Conservation (phyloP, 1,284 basidiomycete species). For the Pseudozyma sp. region DNA sequence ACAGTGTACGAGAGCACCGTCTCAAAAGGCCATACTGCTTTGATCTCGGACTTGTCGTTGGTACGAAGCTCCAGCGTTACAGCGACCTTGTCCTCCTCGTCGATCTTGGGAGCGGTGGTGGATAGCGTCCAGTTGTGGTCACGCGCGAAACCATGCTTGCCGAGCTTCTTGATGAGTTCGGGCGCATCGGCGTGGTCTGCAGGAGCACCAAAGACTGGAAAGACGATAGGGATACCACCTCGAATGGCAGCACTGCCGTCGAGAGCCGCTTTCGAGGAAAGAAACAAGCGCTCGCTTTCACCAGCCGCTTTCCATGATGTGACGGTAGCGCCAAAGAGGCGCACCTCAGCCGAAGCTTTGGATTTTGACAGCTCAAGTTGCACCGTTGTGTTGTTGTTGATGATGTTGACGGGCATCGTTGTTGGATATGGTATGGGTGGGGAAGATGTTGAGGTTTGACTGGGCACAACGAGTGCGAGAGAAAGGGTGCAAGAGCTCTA, state of each 20-base stretch:
- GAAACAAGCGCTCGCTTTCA: conserved; percentile 56
- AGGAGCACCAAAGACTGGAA: conserved; percentile 60
- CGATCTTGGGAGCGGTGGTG: conserved; percentile 14
- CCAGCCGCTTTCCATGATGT: conserved; percentile 59
- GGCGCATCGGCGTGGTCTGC: conserved; percentile 50
- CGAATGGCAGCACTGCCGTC: conserved; percentile 56
- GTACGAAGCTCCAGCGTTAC: conserved; percentile 51
- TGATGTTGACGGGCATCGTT: conserved; percentile 34
- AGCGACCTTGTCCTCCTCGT: conserved; percentile 36
- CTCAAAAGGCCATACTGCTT: conserved; percentile 37
- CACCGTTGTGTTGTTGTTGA: conserved; percentile 35
- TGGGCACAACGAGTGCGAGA: background rate
- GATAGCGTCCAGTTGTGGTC: conserved; percentile 50
- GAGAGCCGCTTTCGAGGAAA: conserved; percentile 49
- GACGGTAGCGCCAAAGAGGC: conserved; percentile 61
- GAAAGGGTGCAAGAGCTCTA: background rate
- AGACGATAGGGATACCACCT: conserved; percentile 63
- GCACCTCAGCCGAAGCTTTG: conserved; percentile 48
- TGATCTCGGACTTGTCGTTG: conserved; percentile 38
- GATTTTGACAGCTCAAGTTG: conserved; percentile 44
- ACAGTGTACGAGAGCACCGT: conserved; percentile 48
- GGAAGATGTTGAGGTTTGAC: background rate
- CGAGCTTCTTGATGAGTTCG: conserved; percentile 36
- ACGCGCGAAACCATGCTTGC: conserved; percentile 60
- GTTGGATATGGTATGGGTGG: background rate